Evolutionary conservation across 352 stramenopile species (phyloP).

Genomic region (Globisporangium mamillatum): DNA sequence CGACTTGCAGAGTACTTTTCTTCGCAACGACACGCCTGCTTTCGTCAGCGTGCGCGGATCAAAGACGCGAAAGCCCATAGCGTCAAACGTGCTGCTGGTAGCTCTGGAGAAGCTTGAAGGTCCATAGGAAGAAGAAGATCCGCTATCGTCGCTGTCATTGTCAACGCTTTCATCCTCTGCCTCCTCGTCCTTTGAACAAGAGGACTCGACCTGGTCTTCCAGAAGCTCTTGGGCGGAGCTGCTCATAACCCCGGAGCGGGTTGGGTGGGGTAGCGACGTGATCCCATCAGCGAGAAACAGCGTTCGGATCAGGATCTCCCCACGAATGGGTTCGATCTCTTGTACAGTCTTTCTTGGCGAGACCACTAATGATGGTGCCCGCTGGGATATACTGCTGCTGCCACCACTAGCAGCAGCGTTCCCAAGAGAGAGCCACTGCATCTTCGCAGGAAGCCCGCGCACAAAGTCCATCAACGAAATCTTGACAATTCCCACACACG

Average conservation of each 20-base stretch:
- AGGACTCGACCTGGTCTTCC: slow-evolving; percentile 12
- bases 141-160: slow-evolving; percentile 1
- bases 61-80: slow-evolving; percentile 51
- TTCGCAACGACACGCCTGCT: slow-evolving; percentile 6
- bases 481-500: slow-evolving; percentile 27
- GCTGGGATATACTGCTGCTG: background rate
- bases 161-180: background rate
- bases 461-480: slow-evolving; percentile 51
- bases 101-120: slow-evolving; percentile 14
- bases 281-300: slow-evolving; percentile 62
- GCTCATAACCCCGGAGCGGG: slow-evolving; percentile 25
- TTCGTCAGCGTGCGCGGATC: slow-evolving; percentile 25
- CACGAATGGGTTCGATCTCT: slow-evolving; percentile 25
- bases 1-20: slow-evolving; percentile 19
- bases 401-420: background rate
- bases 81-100: slow-evolving; percentile 29
- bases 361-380: background rate
- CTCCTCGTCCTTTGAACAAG: background rate
- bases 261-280: slow-evolving; percentile 41
- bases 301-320: slow-evolving; percentile 45
- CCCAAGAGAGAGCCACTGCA: slow-evolving; percentile 52
- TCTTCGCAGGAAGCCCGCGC: slow-evolving; percentile 55
- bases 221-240: slow-evolving; percentile 44
- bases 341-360: background rate
- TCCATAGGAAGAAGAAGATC: background rate